phyloP scores from a whole-genome alignment of 2,329 filamentous ascomycete genomes.

The Fusarium nanum region DNA sequence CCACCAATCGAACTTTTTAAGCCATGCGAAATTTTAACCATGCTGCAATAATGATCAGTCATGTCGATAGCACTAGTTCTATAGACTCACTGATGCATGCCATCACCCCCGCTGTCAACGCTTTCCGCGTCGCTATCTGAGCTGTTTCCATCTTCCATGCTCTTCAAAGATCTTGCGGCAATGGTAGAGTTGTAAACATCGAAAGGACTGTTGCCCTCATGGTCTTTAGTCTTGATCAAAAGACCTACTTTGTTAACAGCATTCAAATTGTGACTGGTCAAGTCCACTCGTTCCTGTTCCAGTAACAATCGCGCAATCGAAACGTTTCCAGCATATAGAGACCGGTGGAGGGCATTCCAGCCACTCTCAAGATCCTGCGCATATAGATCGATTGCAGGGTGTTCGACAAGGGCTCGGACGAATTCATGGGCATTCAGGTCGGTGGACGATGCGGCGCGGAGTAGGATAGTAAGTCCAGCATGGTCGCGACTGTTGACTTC shows the following conservation, averaged over 20 bases:
- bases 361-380: slow-evolving; percentile 90
- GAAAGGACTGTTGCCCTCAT: slow-evolving; percentile 93
- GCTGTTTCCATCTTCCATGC: slow-evolving; percentile 58
- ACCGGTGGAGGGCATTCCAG: slow-evolving; percentile 94
- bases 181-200: slow-evolving; percentile 93
- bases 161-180: slow-evolving; percentile 75
- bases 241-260: slow-evolving; percentile 73
- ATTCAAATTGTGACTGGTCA: slow-evolving; percentile 68
- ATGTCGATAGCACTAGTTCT: slow-evolving; percentile 3
- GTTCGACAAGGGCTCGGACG: slow-evolving; percentile 81
- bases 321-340: slow-evolving; percentile 89
- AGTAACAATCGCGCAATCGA: slow-evolving; percentile 86
- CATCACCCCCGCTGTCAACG: slow-evolving; percentile 58
- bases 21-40: slow-evolving; percentile 32
- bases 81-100: slow-evolving; percentile 47
- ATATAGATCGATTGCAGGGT: slow-evolving; percentile 87
- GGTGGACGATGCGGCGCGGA: slow-evolving; percentile 84
- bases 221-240: slow-evolving; percentile 94
- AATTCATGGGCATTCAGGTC: slow-evolving; percentile 77
- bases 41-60: slow-evolving; percentile 37
- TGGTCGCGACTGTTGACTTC: slow-evolving; percentile 90
- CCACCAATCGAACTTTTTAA: slow-evolving; percentile 57
- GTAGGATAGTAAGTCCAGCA: slow-evolving; percentile 82
- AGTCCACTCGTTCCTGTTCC: slow-evolving; percentile 77
- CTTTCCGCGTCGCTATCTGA: slow-evolving; percentile 67